Percentiles rank a stretch among this genome's conserved stretches.
Conservation (phyloP, 805 yeast genomes). For the Tetrapisispora nanseiensis region DNA sequence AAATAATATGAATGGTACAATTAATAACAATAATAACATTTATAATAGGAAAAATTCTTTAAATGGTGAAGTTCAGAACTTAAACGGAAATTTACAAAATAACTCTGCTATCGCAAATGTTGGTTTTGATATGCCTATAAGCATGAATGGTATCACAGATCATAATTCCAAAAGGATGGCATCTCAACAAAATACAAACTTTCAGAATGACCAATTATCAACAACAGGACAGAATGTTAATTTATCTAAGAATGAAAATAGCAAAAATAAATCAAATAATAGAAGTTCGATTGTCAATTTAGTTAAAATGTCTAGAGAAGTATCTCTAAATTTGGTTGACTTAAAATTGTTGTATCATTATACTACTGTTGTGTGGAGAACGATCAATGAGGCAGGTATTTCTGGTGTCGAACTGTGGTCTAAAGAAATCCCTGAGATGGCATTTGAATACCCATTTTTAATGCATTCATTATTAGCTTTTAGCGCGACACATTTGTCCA, state of each 20-base stretch:
- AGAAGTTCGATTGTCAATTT: slow-evolving; percentile 7
- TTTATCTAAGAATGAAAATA: neutral
- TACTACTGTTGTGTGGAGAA: slow-evolving; percentile 71
- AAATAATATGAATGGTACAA: neutral
- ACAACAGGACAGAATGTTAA: neutral
- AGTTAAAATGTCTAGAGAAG: slow-evolving; percentile 14
- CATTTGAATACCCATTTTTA: slow-evolving; percentile 78
- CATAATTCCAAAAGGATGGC: neutral
- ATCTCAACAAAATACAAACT: neutral
- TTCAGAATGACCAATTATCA: neutral
- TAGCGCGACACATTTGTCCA: slow-evolving; percentile 81
- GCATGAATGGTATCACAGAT: neutral
- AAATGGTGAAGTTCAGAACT: neutral
- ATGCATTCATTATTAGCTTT: slow-evolving; percentile 90
- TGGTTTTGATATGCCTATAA: neutral
- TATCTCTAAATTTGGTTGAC: slow-evolving; percentile 58
- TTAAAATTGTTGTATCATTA: slow-evolving; percentile 80
- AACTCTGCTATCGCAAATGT: neutral
- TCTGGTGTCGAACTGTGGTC: slow-evolving; percentile 77
- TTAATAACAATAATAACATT: neutral
- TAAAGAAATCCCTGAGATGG: slow-evolving; percentile 76
- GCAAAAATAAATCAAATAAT: neutral
- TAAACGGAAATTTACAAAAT: neutral
- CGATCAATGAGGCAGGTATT: slow-evolving; percentile 85
- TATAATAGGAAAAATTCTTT: neutral